These are phyloP conservation scores for Nakazawaea pomicola DNA, from an alignment of 805 yeast genomes.

Conservation along the genomic window DNA sequence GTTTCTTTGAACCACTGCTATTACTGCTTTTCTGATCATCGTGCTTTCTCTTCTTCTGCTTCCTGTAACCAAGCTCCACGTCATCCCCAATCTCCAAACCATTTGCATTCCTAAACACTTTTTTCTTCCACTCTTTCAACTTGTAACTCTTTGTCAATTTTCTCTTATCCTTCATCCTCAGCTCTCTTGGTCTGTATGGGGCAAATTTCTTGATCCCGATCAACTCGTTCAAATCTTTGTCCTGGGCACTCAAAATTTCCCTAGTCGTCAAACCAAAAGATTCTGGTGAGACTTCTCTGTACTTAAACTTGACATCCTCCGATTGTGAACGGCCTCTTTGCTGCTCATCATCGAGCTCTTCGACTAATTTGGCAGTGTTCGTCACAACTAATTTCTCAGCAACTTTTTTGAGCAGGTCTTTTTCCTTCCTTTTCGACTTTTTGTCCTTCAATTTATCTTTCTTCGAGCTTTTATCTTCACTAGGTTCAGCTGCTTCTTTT, in stretches of 20 bases:
- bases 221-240: conserved; percentile 73
- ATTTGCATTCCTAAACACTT: conserved; percentile 62
- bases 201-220: conserved; percentile 91
- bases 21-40: conserved; percentile 23
- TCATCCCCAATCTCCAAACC: conserved; percentile 34
- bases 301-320: conserved; percentile 59
- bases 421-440: conserved; percentile 54
- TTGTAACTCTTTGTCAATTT: conserved; percentile 79
- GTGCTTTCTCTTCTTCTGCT: conserved; percentile 23
- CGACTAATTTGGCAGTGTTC: conserved; percentile 58
- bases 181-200: conserved; percentile 78
- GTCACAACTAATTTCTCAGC: conserved; percentile 80
- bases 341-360: conserved; percentile 63
- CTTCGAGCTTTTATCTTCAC: conserved; percentile 30
- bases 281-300: conserved; percentile 95
- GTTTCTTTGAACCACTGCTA: conserved; percentile 22
- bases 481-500: conserved; percentile 15
- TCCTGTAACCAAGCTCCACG: conserved; percentile 24
- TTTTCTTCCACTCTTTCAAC: conserved; percentile 84
- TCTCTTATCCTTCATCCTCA: conserved; percentile 70
- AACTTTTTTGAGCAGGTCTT: conserved; percentile 52
- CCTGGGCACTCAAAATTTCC: conserved; percentile 89
- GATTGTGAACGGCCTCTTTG: conserved; percentile 50
- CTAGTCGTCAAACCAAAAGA: conserved; percentile 79
- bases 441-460: conserved; percentile 51